phyloP scores from a whole-genome alignment of 139 green algal species.

The Dunaliella primolecta region DNA sequence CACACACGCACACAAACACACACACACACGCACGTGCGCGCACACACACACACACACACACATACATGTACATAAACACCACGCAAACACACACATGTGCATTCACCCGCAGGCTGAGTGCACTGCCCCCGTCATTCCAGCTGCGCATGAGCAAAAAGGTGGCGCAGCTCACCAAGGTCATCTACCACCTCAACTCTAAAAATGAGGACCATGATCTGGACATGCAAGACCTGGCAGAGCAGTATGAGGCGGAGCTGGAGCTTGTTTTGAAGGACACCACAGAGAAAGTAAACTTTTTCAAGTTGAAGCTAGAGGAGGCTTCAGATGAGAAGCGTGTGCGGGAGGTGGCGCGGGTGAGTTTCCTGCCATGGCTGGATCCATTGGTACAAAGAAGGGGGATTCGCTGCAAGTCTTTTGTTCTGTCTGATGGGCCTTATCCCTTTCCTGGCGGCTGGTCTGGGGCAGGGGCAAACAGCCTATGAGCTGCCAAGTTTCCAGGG shows the following conservation, averaged over 20 bases:
- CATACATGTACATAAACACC: not conserved
- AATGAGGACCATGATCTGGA: constrained; percentile 75
- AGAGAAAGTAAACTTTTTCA: constrained; percentile 55
- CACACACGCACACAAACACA: not conserved
- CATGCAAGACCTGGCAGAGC: constrained; percentile 62
- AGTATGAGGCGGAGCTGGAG: constrained; percentile 73
- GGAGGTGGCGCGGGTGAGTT: constrained; percentile 21
- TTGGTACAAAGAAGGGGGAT: too few species aligned
- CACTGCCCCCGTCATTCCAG: constrained; percentile 18
- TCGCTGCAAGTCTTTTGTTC: too few species aligned
- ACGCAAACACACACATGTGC: not conserved
- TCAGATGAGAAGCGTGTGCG: constrained; percentile 19
- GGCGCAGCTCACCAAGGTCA: constrained; percentile 79
- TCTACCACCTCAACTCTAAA: constrained; percentile 80
- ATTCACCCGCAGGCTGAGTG: not conserved
- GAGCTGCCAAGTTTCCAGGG: too few species aligned
- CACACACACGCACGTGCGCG: not conserved
- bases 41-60: not conserved
- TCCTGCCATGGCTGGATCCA: not conserved
- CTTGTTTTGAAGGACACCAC: constrained; percentile 58
- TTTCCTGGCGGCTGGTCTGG: too few species aligned
- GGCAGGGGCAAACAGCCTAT: too few species aligned
- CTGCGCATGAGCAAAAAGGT: constrained; percentile 83
- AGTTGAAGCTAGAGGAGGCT: constrained; percentile 50
- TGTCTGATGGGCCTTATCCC: too few species aligned